Evolutionary conservation across 768 basidiomycete genomes (phyloP).

Genomic region (Boletus rubropictus): DNA sequence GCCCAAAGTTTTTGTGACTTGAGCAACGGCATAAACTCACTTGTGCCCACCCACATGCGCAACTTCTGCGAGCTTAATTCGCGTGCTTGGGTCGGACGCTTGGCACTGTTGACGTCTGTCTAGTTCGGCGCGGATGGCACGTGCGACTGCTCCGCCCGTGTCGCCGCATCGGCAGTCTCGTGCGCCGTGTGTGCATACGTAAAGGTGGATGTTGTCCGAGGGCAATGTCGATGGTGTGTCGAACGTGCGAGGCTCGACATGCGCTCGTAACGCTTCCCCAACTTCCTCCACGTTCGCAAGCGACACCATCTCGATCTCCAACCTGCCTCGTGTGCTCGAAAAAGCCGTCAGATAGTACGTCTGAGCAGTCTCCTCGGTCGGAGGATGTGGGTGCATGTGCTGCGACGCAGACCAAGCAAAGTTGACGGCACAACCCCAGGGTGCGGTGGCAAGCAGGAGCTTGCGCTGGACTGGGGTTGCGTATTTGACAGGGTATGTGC

Average conservation of each 20-base stretch:
- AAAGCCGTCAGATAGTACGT: constrained; percentile 47
- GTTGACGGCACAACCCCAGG: constrained; percentile 55
- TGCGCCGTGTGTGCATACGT: constrained; percentile 74
- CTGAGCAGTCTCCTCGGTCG: constrained; percentile 8
- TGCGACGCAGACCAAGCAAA: constrained; percentile 46
- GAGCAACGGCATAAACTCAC: constrained; percentile 37
- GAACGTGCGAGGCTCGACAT: constrained; percentile 29
- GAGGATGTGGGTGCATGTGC: constrained; percentile 7
- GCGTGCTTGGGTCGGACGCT: constrained; percentile 27
- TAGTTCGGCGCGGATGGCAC: constrained; percentile 50
- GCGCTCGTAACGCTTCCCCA: constrained; percentile 27
- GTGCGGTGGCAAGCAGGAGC: constrained; percentile 39
- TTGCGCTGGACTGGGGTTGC: constrained; percentile 47
- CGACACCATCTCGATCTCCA: constrained; percentile 46
- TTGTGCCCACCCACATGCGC: constrained; percentile 83
- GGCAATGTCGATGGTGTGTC: neutral
- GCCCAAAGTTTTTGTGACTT: neutral
- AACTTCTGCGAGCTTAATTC: constrained; percentile 51
- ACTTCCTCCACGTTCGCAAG: constrained; percentile 48
- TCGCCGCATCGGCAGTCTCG: constrained; percentile 79
- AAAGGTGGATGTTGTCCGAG: constrained; percentile 39
- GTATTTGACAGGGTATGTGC: constrained; percentile 42
- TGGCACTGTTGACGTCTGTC: constrained; percentile 31
- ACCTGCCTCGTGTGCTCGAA: constrained; percentile 39
- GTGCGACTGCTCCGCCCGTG: constrained; percentile 51